These are phyloP conservation scores for Cotoneaster glaucophyllus DNA, from an alignment of 306 rosid genomes.

Conservation along the genomic window DNA sequence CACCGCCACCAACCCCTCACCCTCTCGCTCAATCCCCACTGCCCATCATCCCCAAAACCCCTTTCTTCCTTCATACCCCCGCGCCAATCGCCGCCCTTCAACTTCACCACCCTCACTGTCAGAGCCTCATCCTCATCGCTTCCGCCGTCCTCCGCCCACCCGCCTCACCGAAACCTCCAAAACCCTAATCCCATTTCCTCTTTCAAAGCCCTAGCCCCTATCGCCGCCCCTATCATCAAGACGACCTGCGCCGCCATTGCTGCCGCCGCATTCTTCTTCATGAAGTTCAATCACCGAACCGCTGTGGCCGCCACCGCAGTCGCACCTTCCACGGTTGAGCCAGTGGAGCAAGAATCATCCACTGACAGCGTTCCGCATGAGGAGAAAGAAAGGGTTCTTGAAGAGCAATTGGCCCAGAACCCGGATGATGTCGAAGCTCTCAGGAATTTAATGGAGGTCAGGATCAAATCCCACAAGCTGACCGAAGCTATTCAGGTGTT, in stretches of 20 bases:
- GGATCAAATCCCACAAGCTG: slow-evolving; percentile 39
- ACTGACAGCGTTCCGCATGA: slow-evolving; percentile 8
- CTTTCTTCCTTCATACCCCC: slow-evolving; percentile 25
- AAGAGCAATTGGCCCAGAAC: slow-evolving; percentile 33
- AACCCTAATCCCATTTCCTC: slow-evolving; percentile 24
- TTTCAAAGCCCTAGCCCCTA: slow-evolving; percentile 33
- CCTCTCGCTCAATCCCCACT: slow-evolving; percentile 44
- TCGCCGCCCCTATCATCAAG: slow-evolving; percentile 30
- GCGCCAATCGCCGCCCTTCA: slow-evolving; percentile 24
- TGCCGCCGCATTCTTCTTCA: slow-evolving; percentile 48
- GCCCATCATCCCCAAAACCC: slow-evolving; percentile 28
- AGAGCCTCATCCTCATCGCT: slow-evolving; percentile 25
- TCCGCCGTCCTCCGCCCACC: slow-evolving; percentile 6
- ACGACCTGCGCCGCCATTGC: slow-evolving; percentile 45
- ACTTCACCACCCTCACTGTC: slow-evolving; percentile 29
- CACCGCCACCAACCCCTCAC: slow-evolving; percentile 38
- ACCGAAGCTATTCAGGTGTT: slow-evolving; percentile 45
- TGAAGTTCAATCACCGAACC: slow-evolving; percentile 35
- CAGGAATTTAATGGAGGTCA: slow-evolving; percentile 44
- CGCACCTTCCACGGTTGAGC: slow-evolving; percentile 21
- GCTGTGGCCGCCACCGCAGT: slow-evolving; percentile 46
- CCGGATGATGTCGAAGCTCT: slow-evolving; percentile 50
- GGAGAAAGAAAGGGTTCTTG: slow-evolving; percentile 36
- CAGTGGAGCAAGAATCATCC: slow-evolving; percentile 15
- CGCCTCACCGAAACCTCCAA: slow-evolving; percentile 10